Conservation (phyloP, 176 grass and related monocot species). For the Zoysia pacifica region DNA sequence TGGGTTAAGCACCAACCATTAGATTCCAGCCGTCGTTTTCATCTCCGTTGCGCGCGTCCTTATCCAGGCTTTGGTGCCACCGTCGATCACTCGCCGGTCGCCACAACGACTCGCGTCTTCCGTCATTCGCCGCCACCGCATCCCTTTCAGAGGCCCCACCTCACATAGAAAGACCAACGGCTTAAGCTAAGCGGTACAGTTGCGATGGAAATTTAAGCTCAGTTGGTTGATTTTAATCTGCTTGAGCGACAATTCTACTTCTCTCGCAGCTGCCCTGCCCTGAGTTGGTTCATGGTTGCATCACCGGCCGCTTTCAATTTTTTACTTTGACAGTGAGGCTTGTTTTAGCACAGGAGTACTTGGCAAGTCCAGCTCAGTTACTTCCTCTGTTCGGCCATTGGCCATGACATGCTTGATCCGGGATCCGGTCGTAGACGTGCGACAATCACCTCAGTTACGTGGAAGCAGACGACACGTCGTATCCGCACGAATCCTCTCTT, state of each 20-base stretch:
- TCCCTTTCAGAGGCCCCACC: neutral
- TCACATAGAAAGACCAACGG: neutral
- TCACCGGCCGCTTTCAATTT: too few species aligned
- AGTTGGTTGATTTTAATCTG: too few species aligned
- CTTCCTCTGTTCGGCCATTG: neutral
- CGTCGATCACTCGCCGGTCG: neutral
- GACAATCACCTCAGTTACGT: constrained; percentile 16
- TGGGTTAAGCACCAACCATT: neutral
- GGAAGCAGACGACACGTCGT: neutral
- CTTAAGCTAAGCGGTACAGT: neutral
- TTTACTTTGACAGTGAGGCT: too few species aligned
- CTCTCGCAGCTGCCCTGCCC: too few species aligned
- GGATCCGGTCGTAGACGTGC: neutral
- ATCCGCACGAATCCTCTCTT: neutral
- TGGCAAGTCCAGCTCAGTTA: neutral
- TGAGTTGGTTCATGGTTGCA: too few species aligned
- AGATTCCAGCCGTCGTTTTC: neutral
- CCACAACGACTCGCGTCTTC: neutral
- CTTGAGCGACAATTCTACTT: too few species aligned
- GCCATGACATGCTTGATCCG: too few species aligned
- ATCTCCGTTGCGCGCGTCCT: neutral
- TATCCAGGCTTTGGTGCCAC: neutral
- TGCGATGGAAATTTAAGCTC: too few species aligned
- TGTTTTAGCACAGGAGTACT: too few species aligned
- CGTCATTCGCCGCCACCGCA: neutral